Base-by-base conservation (phyloP, 257 asterid genomes). In the Apocynum venetum region DNA sequence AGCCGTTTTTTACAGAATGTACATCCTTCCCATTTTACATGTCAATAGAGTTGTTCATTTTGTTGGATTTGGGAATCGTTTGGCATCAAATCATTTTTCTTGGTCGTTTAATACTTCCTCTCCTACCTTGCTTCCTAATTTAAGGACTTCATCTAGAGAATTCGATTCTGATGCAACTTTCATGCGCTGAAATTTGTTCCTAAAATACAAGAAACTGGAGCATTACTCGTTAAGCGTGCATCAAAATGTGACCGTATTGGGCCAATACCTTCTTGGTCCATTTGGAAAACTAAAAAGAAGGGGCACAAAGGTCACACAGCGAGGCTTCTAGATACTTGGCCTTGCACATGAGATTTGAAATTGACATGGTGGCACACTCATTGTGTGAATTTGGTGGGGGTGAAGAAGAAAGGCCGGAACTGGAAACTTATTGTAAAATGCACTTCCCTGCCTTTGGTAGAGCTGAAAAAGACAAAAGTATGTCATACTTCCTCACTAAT, bases 341-440 rank as follows among this genome's bases (percentile, higher is more conserved):
- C 83, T 87, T 96, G 80, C 99, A 96, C 89, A 76, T 96, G 83
- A 93, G 99, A 84, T 96, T 91, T 87, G 99, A 96, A 89, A 91
- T 96, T 69, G 97, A 96, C 88, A 96, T 96, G 99, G 98, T 96
- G 86, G 98, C 99, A 60, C 99, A 96, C 87, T 96, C 98, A 57
- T 83, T 93, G 43, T 96, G 99, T 69, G 95, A 91, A 78, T 96
- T 86, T 74, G 98, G 97, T 83, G 99, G 98, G 68, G 99, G 98
- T 81, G 89, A 89, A 80, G 90, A 79, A 77, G 99, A 96, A 88
- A 87, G 64, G 56, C 82, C 51, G 13, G 97, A 93, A 80, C 79
- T 96, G 77, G 93, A 89, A 89, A 88, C 97, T 73, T 93, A 90
- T 78, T 92, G 97, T 57, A 73, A 84, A 82, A 63, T 84, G 76